Evolutionary conservation across 2,329 filamentous ascomycete species (phyloP).

Genomic region (Xylariaceae sp.): DNA sequence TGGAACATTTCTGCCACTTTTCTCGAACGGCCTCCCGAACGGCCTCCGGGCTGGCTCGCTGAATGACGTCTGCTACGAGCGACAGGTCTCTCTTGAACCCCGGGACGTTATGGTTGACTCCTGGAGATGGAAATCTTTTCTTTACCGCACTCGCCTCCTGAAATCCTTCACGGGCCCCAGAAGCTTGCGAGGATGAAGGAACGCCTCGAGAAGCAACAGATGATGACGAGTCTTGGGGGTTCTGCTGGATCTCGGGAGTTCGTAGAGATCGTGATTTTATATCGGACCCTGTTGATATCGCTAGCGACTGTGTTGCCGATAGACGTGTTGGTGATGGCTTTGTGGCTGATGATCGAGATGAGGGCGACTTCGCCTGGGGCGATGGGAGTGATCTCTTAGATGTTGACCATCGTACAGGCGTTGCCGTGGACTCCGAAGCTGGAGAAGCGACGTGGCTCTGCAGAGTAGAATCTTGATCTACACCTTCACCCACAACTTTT

Average conservation of each 20-base stretch:
- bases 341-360: background rate
- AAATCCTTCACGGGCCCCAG: background rate
- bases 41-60: slow-evolving; percentile 38
- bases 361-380: background rate
- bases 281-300: background rate
- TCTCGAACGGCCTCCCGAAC: slow-evolving; percentile 46
- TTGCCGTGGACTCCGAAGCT: background rate
- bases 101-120: slow-evolving; percentile 21
- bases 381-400: background rate
- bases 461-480: background rate
- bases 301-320: background rate
- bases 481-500: background rate
- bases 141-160: background rate
- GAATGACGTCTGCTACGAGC: slow-evolving; percentile 37
- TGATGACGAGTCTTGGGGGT: background rate
- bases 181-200: background rate
- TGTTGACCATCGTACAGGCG: background rate
- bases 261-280: background rate
- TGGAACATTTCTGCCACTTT: slow-evolving; percentile 45
- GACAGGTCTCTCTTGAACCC: slow-evolving; percentile 38
- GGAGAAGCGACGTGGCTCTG: background rate
- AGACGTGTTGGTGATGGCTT: background rate
- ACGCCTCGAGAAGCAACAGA: background rate
- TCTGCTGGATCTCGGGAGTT: background rate
- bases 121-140: slow-evolving; percentile 12